A percentile compares a stretch with the other conserved stretches of the same genome.
Evolutionary conservation across 768 basidiomycete species (phyloP).

Genomic region (Auricularia heimuer): DNA sequence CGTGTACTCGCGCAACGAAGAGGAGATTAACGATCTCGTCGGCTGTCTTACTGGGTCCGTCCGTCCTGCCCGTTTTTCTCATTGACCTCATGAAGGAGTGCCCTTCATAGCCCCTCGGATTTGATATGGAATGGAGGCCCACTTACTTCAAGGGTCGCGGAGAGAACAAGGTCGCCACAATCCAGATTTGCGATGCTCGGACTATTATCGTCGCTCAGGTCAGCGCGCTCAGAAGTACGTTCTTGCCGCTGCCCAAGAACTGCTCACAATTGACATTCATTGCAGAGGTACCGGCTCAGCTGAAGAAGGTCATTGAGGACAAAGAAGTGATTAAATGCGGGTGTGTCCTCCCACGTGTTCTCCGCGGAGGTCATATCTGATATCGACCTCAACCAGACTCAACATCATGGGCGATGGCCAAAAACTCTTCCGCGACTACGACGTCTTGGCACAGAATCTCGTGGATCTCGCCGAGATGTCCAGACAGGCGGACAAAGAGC

Average conservation of each 20-base stretch:
- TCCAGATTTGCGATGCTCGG: slow-evolving; percentile 35
- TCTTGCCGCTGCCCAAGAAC: neutral
- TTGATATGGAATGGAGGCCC: slow-evolving; percentile 43
- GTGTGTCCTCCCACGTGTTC: slow-evolving; percentile 30
- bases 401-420: slow-evolving; percentile 33
- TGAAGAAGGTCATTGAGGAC: slow-evolving; percentile 37
- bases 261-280: neutral
- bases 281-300: neutral
- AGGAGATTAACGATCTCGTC: slow-evolving; percentile 32
- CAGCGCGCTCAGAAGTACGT: slow-evolving; percentile 36
- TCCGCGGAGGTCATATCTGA: neutral
- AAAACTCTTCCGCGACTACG: slow-evolving; percentile 39
- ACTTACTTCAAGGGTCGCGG: slow-evolving; percentile 21
- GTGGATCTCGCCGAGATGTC: slow-evolving; percentile 40
- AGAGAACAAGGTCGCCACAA: slow-evolving; percentile 31
- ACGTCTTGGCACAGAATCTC: slow-evolving; percentile 30
- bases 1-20: slow-evolving; percentile 19
- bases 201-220: slow-evolving; percentile 41
- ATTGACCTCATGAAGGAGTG: too few species aligned
- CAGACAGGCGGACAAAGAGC: slow-evolving; percentile 24
- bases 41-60: slow-evolving; percentile 28
- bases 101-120: slow-evolving; percentile 30
- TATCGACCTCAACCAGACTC: neutral
- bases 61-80: too few species aligned
- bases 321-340: slow-evolving; percentile 33